Evolutionary conservation across 169 alveolate genomes (phyloP), one percentile per base, ranked within the genome.

Genomic region (Plasmodium inui): DNA sequence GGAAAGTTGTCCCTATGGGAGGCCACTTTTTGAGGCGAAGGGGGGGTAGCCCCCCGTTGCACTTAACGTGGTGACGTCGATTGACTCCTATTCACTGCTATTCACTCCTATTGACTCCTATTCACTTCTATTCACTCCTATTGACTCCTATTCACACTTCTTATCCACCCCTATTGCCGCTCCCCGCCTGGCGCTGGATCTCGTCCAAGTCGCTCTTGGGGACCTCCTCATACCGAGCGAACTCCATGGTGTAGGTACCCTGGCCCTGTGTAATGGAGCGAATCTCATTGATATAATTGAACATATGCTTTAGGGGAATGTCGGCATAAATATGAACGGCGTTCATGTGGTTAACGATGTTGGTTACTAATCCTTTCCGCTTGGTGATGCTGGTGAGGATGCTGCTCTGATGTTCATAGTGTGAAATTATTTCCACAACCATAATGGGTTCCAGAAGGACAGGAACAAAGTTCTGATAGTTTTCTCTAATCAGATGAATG

Each of bases 221-320:
- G 96, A 97, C 97, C 46, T 92, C 97, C 79, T 96, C 97, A 82
- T 97, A 97, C 26, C 95, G 39, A 8, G 96, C 82, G 86, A 97
- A 98, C 91, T 98, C 99, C 99, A 98, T 98, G 12, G 98, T 96
- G 96, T 97, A 98, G 92, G 98, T 99, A 19, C 99, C 99, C 94
- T 97, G 98, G 1, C 99, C 99, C 90, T 97, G 98, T 3, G 98
- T 98, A 74, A 96, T 95, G n/a, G 97, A 92, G 82, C 99, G 96
- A 37, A 98, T 94, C 93, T 98, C 99, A 37, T 99, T 97, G 19
- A 98, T 98, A 96, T 97, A 98, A 26, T 99, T 99, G 86, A 98
- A 98, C 99, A 98, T 98, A 78, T 96, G 82, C 70, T 98, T 97
- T 34, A 98, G 95, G 10, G 99, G 99, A 0, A 98, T 99, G 81